A percentile compares a stretch with the other conserved stretches of the same genome.
Conservation (phyloP, 805 yeast genomes). For the Priceomyces haplophilus region DNA sequence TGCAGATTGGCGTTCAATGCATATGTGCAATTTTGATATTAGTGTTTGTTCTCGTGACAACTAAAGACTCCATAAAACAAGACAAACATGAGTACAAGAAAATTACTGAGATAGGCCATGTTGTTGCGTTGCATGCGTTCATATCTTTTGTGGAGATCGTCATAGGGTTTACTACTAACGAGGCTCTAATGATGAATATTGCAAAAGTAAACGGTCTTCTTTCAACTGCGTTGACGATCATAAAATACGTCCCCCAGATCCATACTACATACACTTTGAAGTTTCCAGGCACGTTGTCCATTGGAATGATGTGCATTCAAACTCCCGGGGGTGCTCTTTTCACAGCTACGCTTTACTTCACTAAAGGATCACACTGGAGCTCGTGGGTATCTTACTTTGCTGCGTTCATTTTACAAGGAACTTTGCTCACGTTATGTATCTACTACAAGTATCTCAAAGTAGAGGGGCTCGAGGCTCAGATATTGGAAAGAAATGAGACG, state of each 20-base stretch:
- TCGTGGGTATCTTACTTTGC: conserved; percentile 78
- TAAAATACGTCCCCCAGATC: conserved; percentile 80
- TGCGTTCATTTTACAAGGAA: conserved; percentile 67
- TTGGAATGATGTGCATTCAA: conserved; percentile 79
- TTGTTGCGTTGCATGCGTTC: conserved; percentile 37
- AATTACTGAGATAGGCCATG: conserved; percentile 39
- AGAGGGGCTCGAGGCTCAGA: conserved; percentile 21
- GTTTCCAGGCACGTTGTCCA: conserved; percentile 76
- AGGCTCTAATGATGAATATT: conserved; percentile 28
- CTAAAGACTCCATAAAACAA: conserved; percentile 45
- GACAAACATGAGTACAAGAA: conserved; percentile 42
- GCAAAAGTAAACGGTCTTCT: conserved; percentile 64
- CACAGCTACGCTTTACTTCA: conserved; percentile 65
- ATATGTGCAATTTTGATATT: conserved; percentile 56
- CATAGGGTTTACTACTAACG: conserved; percentile 26
- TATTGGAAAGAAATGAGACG: conserved; percentile 26
- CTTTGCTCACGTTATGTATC: conserved; percentile 59
- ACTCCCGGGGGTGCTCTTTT: conserved; percentile 87
- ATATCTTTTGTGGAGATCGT: conserved; percentile 33
- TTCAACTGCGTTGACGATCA: conserved; percentile 59
- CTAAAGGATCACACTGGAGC: conserved; percentile 82
- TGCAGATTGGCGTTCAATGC: conserved; percentile 66
- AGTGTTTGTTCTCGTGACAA: conserved; percentile 49
- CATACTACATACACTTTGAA: conserved; percentile 64
- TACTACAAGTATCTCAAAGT: conserved; percentile 38